phyloP scores from a whole-genome alignment of 1,284 basidiomycete genomes.

The Naganishia liquefaciens region DNA sequence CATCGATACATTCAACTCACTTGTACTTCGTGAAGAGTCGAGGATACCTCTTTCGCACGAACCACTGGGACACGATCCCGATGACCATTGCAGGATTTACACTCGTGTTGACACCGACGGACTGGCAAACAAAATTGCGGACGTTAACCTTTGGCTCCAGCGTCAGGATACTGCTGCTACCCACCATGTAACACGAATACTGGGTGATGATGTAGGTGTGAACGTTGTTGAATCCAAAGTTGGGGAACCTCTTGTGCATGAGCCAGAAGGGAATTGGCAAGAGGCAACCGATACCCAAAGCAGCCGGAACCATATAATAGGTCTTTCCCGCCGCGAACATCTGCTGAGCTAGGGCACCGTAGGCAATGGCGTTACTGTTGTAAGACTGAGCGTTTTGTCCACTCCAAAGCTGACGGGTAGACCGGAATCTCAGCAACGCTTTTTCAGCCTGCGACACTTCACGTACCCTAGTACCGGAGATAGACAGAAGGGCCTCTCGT shows the following conservation, averaged over 20 bases:
- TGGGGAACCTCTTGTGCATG: conserved; percentile 36
- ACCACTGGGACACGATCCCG: conserved; percentile 36
- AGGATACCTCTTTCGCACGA: conserved; percentile 30
- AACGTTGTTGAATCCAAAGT: conserved; percentile 35
- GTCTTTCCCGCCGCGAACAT: conserved; percentile 59
- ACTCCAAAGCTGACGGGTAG: conserved; percentile 59
- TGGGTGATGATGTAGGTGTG: conserved; percentile 35
- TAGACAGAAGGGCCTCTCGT: conserved; percentile 38
- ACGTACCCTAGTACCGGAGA: conserved; percentile 32
- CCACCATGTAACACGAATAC: conserved; percentile 35
- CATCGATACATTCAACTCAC: background rate
- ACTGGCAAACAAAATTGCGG: background rate
- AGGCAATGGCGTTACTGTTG: conserved; percentile 66
- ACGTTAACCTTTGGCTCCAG: conserved; percentile 6
- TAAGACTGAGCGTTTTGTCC: conserved; percentile 61
- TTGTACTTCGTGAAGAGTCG: conserved; percentile 37
- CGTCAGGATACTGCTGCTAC: background rate
- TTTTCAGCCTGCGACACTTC: background rate
- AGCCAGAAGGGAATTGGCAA: conserved; percentile 61
- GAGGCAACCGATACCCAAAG: conserved; percentile 36
- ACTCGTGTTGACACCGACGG: conserved; percentile 25
- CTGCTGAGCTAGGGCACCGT: conserved; percentile 57
- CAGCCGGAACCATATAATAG: conserved; percentile 52
- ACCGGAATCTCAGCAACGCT: background rate
- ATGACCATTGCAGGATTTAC: conserved; percentile 33